These are phyloP conservation scores for Candida ortonii DNA, from an alignment of 805 yeast genomes.

Conservation along the genomic window DNA sequence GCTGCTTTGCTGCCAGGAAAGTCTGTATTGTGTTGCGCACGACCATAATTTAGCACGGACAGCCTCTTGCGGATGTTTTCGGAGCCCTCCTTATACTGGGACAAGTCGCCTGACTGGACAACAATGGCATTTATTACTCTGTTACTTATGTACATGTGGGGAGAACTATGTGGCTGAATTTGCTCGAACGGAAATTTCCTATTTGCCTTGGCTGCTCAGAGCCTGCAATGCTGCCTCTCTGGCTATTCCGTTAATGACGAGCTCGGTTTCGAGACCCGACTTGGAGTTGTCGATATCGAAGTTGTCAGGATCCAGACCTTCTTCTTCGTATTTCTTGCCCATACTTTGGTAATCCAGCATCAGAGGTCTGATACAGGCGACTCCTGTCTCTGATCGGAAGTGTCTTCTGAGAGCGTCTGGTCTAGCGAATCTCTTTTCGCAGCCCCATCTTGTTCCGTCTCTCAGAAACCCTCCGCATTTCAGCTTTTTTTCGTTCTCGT, in stretches of 20 bases:
- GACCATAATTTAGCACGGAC: too few relatives aligned
- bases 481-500: constrained; percentile 68
- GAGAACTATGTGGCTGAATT: too few relatives aligned
- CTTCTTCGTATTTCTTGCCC: constrained; percentile 4
- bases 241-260: constrained; percentile 19
- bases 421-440: constrained; percentile 70
- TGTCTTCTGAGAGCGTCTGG: constrained; percentile 78
- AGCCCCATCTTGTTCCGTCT: constrained; percentile 71
- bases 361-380: constrained; percentile 63
- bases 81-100: too few relatives aligned
- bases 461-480: constrained; percentile 60
- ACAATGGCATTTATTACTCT: too few relatives aligned
- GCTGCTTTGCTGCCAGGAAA: too few relatives aligned
- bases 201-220: constrained; percentile 5
- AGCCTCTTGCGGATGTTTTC: too few relatives aligned
- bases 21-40: too few relatives aligned
- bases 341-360: constrained; percentile 48
- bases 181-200: too few relatives aligned
- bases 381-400: constrained; percentile 72
- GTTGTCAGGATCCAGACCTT: background rate
- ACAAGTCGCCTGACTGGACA: too few relatives aligned
- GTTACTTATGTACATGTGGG: too few relatives aligned
- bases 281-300: constrained; percentile 1
- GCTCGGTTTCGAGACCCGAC: constrained; percentile 14
- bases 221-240: constrained; percentile 24